Conservation (phyloP, 73 alveolate species). For the Paramecium primaurelia region DNA sequence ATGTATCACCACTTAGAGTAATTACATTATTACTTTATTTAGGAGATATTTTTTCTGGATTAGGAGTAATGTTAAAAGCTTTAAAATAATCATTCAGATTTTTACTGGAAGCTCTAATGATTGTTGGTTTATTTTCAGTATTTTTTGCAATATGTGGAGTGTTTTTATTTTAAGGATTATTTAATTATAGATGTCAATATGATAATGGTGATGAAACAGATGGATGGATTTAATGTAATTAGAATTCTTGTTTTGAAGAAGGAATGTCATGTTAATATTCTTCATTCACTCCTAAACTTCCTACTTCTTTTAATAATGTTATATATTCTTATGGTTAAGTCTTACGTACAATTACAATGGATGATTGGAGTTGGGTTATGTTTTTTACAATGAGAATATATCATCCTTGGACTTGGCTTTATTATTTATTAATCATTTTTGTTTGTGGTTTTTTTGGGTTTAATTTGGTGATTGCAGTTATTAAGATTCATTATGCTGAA, state of each 20-base stretch:
- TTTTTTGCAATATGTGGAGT: not conserved
- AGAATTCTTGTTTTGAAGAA: not conserved
- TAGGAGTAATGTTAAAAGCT: conserved; percentile 24
- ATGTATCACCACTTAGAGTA: not conserved
- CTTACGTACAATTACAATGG: conserved; percentile 1
- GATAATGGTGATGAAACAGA: not conserved
- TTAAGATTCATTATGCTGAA: conserved; percentile 4
- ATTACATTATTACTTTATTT: not conserved
- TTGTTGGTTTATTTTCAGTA: not conserved
- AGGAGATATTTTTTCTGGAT: not conserved
- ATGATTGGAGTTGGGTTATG: conserved; percentile 47
- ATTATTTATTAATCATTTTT: not conserved
- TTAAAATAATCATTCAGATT: not conserved
- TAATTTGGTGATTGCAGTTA: conserved; percentile 12
- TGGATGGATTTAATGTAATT: conserved; percentile 15
- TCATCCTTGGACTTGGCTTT: conserved; percentile 12
- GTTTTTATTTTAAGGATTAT: not conserved
- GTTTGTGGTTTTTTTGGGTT: conserved; percentile 25
- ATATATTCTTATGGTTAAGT: conserved; percentile 22
- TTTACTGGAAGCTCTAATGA: not conserved
- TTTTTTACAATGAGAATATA: not conserved
- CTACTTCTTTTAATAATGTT: not conserved
- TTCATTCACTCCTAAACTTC: not conserved
- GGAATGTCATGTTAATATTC: not conserved
- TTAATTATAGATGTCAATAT: not conserved